These are phyloP conservation scores for Fusarium pseudocircinatum DNA, from an alignment of 2,329 filamentous ascomycete genomes.

Conservation along the genomic window DNA sequence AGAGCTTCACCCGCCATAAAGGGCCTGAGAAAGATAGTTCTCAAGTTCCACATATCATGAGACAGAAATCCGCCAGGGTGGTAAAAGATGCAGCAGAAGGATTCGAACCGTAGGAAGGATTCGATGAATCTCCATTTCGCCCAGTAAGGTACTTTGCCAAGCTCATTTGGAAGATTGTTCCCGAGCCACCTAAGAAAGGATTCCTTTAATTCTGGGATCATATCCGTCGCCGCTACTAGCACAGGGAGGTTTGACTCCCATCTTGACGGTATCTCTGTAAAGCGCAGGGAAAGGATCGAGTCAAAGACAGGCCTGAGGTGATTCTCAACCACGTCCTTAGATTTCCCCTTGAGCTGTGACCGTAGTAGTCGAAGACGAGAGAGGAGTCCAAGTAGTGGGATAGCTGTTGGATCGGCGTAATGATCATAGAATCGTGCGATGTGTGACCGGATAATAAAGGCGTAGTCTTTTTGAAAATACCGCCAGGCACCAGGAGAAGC, in stretches of 20 bases:
- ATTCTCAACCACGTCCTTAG: background rate
- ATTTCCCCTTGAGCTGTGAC: background rate
- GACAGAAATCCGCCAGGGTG: rapidly evolving
- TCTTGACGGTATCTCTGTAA: rapidly evolving
- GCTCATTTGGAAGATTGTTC: rapidly evolving
- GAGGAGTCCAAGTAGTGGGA: background rate
- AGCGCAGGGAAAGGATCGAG: background rate
- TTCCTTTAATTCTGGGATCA: rapidly evolving
- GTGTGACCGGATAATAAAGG: background rate
- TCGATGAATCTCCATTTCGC: background rate
- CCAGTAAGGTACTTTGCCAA: background rate
- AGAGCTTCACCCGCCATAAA: background rate
- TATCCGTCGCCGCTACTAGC: rapidly evolving
- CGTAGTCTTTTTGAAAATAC: background rate
- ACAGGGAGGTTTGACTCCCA: background rate
- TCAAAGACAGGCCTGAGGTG: no score
- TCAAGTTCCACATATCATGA: background rate
- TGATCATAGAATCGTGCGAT: background rate
- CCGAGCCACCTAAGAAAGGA: background rate
- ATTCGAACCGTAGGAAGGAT: background rate
- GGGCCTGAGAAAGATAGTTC: background rate
- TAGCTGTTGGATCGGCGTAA: background rate
- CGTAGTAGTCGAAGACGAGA: background rate
- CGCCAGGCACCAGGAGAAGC: background rate
- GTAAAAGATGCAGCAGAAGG: background rate